Base-by-base conservation (phyloP, 2,329 filamentous ascomycete genomes). In the Cytospora mali region DNA sequence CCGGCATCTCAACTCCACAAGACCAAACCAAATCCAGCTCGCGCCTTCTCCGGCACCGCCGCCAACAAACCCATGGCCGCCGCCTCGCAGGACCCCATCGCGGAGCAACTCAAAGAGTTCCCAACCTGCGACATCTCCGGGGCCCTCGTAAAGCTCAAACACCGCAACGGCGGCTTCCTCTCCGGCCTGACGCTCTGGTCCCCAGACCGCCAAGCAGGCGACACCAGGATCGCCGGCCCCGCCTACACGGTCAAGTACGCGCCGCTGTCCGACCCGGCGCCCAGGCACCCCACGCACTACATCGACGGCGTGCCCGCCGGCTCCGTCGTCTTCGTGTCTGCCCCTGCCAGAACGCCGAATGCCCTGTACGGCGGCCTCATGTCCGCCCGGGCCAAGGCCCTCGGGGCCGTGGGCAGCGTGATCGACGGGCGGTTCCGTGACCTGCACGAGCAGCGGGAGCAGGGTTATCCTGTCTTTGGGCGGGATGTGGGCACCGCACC, bases 241-340 rank as follows among this genome's bases (percentile, higher is more conserved):
- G 83, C 81, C 6, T 84, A 82, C 66, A 85, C 81, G 0, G 82
- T 85, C 56, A 75, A 80, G 66, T 84, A 83, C 66, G 81, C 78
- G 16, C 75, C 75, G 4, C 74, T 80, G 52, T 74, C 76, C 53
- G 79, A 83, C 64, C 76, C 79, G 11, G 73, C 75, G 6, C 78
- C 81, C 0, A 82, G 80, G 67, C 71, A 75, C 25, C 68, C 74
- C 13, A 75, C 72, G 0, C 80, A 83, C 63, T 84, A 83, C 80
- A 83, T 84, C 65, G 81, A 84, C 68, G 70, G 72, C 0, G 75
- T 84, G 11, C 81, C 81, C 0, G 61, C 70, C 1, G 79, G 79
- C 25, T 74, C 79, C 1, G 77, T 84, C 0, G 66, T 84, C 21
- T 84, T 84, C 67, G 75, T 85, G 16, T 82, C 81, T 2, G 77